Evolutionary conservation across 2,329 filamentous ascomycete genomes (phyloP), one percentile per base, ranked within the genome.

Genomic region (Aspergillus cejpii): DNA sequence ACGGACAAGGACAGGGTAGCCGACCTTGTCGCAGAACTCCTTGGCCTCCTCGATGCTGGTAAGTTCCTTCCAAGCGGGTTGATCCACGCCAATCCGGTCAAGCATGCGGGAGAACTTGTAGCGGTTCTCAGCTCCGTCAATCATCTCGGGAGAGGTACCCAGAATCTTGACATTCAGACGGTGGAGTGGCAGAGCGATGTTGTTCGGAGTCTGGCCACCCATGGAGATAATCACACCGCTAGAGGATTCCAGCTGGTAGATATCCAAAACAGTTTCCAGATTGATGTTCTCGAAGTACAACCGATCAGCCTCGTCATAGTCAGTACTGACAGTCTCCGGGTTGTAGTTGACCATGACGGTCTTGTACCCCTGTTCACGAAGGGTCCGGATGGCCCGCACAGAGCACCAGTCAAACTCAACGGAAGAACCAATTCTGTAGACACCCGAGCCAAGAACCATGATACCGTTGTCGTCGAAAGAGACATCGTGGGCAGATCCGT

Each of bases 351-450:
- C 83, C 91, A 97, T 97, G 60, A 97, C 83, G 0, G 92, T 97
- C 76, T 97, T 97, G 74, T 84, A 81, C 2, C 86, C 86, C 48
- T 83, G 79, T 53, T 87, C 80, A 40, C 92, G 81, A 6, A 98
- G 78, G 1, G 92, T 97, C 51, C 91, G 83, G 51, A 97, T 94
- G 5, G 92, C 88, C 48, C 91, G 79, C 21, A 98, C 92, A 3
- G 92, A 95, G 67, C 92, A 97, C 92, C 92, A 98, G 69, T 98
- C 92, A 67, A 98, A 98, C 65, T 98, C 92, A 47, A 98, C 92
- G 0, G 91, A 96, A 0, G 90, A 96, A 54, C 92, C 92, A 53
- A 98, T 98, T 49, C 92, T 82, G 75, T 97, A 97, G 7, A 96
- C 90, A 68, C 91, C 91, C 24, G 90, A 96, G 11, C 91, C 91